Evolutionary conservation across 495 filamentous ascomycete species (phyloP).

Genomic region (Diplogelasinospora grovesii): DNA sequence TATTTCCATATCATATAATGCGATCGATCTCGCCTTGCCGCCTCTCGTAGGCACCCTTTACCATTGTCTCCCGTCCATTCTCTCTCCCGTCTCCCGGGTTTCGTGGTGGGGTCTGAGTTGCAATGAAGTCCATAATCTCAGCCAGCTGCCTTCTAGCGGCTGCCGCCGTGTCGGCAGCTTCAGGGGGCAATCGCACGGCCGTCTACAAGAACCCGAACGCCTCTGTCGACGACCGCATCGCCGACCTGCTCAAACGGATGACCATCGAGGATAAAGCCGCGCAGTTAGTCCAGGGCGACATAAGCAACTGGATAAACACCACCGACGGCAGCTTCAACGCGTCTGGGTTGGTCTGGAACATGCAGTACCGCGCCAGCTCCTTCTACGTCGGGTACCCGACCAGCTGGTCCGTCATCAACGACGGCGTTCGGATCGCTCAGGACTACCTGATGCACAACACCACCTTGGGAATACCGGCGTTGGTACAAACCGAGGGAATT

Average conservation of each 20-base stretch:
- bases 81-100: too few species aligned
- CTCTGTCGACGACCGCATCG: constrained; percentile 53
- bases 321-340: constrained; percentile 54
- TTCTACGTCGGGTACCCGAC: constrained; percentile 57
- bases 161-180: too few species aligned
- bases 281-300: constrained; percentile 55
- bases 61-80: too few species aligned
- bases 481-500: constrained; percentile 66
- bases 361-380: constrained; percentile 53
- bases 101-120: too few species aligned
- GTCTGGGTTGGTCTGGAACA: constrained; percentile 57
- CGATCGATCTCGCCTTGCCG: too few species aligned
- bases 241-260: constrained; percentile 61
- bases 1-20: too few species aligned
- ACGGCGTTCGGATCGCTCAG: constrained; percentile 54
- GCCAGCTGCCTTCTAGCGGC: too few species aligned
- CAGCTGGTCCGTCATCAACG: constrained; percentile 55
- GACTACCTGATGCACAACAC: constrained; percentile 59
- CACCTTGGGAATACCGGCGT: constrained; percentile 58
- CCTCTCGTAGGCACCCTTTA: too few species aligned
- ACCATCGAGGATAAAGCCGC: constrained; percentile 62
- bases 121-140: too few species aligned
- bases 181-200: too few species aligned
- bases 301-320: constrained; percentile 63
- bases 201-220: constrained; percentile 58